Evolutionary conservation across 2,329 filamentous ascomycete genomes (phyloP).

Genomic region (Aspergillus aculeatinus): DNA sequence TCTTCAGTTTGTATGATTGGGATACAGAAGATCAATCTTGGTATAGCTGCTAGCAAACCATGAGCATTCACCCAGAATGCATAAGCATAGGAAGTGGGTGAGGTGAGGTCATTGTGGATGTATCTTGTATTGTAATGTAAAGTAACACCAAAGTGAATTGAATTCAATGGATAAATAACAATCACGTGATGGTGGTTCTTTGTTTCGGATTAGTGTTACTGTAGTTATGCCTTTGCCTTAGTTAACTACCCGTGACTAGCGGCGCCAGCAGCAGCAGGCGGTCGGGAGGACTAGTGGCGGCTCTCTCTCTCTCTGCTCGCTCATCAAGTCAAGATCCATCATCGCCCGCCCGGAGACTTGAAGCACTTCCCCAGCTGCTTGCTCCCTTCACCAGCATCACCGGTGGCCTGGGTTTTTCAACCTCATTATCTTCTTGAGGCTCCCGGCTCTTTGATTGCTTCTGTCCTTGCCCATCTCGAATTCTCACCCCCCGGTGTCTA

Average conservation of each 20-base stretch:
- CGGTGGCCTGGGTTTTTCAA: conserved; percentile 25
- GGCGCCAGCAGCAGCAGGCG: conserved; percentile 22
- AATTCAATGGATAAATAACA: not conserved
- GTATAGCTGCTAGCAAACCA: not conserved
- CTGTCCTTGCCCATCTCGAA: not conserved
- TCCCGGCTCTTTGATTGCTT: conserved; percentile 20
- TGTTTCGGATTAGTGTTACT: conserved; percentile 7
- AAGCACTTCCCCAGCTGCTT: conserved; percentile 19
- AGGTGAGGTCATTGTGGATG: not conserved
- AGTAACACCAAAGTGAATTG: not conserved
- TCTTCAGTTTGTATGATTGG: conserved; percentile 38
- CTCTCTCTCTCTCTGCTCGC: conserved; percentile 17
- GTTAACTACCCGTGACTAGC: too few relatives aligned
- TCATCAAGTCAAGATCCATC: conserved; percentile 30
- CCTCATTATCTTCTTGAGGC: conserved; percentile 28
- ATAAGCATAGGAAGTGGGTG: not conserved
- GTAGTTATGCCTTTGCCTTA: conserved; percentile 6
- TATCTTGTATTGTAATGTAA: conserved; percentile 1
- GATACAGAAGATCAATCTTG: not conserved
- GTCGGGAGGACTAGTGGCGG: conserved; percentile 30
- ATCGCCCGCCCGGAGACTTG: conserved; percentile 19
- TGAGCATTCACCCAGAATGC: too few relatives aligned
- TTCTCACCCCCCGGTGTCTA: conserved; percentile 5
- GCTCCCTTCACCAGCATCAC: conserved; percentile 25
- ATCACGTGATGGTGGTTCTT: conserved; percentile 24